phyloP scores from a whole-genome alignment of 257 asterid genomes.

The Petunia axillaris region DNA sequence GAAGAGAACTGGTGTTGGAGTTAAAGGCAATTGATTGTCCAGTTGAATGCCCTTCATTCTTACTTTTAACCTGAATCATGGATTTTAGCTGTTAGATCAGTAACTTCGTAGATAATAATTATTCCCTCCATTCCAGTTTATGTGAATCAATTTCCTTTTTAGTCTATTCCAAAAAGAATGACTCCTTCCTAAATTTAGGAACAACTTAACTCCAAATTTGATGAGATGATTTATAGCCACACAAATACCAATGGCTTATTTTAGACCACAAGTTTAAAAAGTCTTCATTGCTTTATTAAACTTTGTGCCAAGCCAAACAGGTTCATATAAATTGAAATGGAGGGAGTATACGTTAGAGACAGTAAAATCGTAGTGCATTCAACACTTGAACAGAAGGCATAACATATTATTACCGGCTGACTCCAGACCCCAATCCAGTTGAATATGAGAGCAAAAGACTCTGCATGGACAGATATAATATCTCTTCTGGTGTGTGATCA shows the following conservation, averaged over 20 bases:
- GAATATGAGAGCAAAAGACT: conserved; percentile 87
- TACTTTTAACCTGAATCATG: conserved; percentile 68
- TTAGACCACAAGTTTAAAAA: no score
- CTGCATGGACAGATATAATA: conserved; percentile 78
- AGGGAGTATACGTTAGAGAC: no score
- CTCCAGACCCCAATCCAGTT: conserved; percentile 92
- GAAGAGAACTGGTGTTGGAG: conserved; percentile 97
- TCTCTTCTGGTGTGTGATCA: conserved; percentile 99
- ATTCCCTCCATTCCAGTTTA: no score
- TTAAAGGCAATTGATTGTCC: conserved; percentile 95
- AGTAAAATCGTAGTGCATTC: conserved; percentile 13
- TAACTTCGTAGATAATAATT: conserved; percentile 5
- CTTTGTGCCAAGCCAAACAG: no score
- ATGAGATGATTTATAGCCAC: no score
- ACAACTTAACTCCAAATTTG: no score
- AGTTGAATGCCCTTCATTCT: conserved; percentile 90
- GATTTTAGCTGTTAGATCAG: conserved; percentile 2
- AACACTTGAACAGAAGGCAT: conserved; percentile 23
- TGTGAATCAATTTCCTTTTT: no score
- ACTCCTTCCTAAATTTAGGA: no score
- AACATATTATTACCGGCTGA: conserved; percentile 68
- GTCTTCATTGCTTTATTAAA: no score
- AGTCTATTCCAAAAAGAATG: no score
- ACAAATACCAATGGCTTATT: no score
- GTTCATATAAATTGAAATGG: no score